Evolutionary conservation across 257 asterid species (phyloP).

Genomic region (Jaltomata sinuosa): DNA sequence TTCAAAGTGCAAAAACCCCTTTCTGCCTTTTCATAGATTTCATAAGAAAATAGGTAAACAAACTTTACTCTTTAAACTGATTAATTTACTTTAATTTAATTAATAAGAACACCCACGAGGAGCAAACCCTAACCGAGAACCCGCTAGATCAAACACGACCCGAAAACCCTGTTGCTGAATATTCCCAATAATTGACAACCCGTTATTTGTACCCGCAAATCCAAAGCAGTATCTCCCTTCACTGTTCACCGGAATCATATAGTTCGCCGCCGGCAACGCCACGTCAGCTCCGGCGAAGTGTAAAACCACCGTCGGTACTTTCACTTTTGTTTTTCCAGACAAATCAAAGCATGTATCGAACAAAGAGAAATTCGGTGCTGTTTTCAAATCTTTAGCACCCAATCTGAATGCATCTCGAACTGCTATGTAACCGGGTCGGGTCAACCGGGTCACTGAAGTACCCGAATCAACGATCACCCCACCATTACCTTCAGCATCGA

Average conservation of each 20-base stretch:
- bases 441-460: slow-evolving; percentile 4
- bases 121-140: slow-evolving; percentile 51
- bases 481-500: slow-evolving; percentile 1
- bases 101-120: slow-evolving; percentile 23
- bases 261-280: slow-evolving; percentile 4
- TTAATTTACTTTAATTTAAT: neutral
- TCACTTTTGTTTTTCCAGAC: neutral
- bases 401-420: slow-evolving; percentile 8
- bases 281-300: slow-evolving; percentile 3
- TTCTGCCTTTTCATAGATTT: neutral
- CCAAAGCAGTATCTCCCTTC: slow-evolving; percentile 1
- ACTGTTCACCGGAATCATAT: slow-evolving; percentile 5
- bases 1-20: neutral
- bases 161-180: slow-evolving; percentile 68
- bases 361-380: neutral
- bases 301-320: slow-evolving; percentile 4
- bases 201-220: neutral
- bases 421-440: neutral
- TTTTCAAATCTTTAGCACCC: slow-evolving; percentile 44
- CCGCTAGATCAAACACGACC: slow-evolving; percentile 50
- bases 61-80: neutral
- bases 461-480: slow-evolving; percentile 8
- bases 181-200: slow-evolving; percentile 48
- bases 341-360: slow-evolving; percentile 3
- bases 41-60: no score